These are phyloP conservation scores for Alternaria gaisen DNA, from an alignment of 2,329 filamentous ascomycete species.

Conservation along the genomic window DNA sequence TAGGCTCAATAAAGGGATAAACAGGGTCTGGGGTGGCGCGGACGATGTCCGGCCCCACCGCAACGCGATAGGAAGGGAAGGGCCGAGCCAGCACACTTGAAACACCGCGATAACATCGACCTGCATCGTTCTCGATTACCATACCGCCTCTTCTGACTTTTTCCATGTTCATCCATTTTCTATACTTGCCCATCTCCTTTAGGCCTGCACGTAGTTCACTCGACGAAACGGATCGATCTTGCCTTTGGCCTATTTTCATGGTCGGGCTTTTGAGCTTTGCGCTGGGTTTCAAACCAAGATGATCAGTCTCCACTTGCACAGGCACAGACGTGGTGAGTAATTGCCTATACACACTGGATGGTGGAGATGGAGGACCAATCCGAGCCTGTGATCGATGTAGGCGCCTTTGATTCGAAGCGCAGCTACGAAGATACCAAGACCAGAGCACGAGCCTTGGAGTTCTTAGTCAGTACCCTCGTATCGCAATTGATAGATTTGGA, in stretches of 20 bases:
- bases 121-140: constrained; percentile 8
- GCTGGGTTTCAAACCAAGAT: not conserved
- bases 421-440: not conserved
- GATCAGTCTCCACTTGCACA: not conserved
- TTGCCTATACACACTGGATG: not conserved
- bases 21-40: constrained; percentile 26
- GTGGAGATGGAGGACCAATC: not conserved
- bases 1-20: constrained; percentile 20
- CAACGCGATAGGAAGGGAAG: constrained; percentile 16
- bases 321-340: not conserved
- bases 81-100: constrained; percentile 17
- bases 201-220: not conserved
- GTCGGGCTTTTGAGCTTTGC: not conserved
- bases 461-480: not conserved
- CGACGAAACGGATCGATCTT: not conserved
- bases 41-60: constrained; percentile 1
- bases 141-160: constrained; percentile 4
- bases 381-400: not conserved
- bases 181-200: not conserved
- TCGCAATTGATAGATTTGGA: not conserved
- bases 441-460: not conserved
- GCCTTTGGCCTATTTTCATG: not conserved
- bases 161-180: not conserved
- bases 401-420: not conserved
- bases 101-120: constrained; percentile 17